Evolutionary conservation across 208 protist genomes (phyloP).

Genomic region (Strigomonas galati): DNA sequence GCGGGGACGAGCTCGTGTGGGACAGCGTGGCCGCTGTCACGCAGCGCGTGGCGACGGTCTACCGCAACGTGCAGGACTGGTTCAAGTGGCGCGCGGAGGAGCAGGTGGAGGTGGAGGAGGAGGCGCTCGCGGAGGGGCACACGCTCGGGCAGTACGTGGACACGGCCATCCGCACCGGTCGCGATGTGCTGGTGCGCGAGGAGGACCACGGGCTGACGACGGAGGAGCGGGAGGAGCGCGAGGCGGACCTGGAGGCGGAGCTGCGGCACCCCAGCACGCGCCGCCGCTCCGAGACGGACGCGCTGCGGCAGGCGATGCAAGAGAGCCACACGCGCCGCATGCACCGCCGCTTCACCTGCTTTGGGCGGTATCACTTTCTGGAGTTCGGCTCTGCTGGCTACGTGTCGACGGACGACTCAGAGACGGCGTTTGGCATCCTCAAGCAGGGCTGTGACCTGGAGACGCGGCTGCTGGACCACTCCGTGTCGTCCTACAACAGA

Average conservation of each 20-base stretch:
- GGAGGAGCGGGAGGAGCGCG: neutral
- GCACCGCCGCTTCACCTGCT: conserved; percentile 62
- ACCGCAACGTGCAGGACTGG: conserved; percentile 30
- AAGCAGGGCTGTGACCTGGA: conserved; percentile 43
- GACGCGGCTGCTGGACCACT: conserved; percentile 46
- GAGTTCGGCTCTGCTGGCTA: conserved; percentile 43
- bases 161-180: conserved; percentile 33
- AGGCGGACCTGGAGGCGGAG: conserved; percentile 27
- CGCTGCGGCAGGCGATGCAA: neutral
- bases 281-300: neutral
- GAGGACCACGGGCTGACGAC: conserved; percentile 1
- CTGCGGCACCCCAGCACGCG: conserved; percentile 9
- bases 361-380: conserved; percentile 77
- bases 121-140: neutral
- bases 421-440: conserved; percentile 51
- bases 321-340: conserved; percentile 12
- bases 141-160: conserved; percentile 34
- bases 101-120: neutral
- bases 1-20: conserved; percentile 44
- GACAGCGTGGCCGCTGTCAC: conserved; percentile 32
- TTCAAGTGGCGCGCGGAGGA: conserved; percentile 17
- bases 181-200: conserved; percentile 33
- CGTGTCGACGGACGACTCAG: conserved; percentile 56
- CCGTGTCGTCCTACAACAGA: conserved; percentile 60
- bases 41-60: conserved; percentile 16